Base-by-base conservation (phyloP, 2,329 filamentous ascomycete genomes). In the Leptoxyphium fumago region DNA sequence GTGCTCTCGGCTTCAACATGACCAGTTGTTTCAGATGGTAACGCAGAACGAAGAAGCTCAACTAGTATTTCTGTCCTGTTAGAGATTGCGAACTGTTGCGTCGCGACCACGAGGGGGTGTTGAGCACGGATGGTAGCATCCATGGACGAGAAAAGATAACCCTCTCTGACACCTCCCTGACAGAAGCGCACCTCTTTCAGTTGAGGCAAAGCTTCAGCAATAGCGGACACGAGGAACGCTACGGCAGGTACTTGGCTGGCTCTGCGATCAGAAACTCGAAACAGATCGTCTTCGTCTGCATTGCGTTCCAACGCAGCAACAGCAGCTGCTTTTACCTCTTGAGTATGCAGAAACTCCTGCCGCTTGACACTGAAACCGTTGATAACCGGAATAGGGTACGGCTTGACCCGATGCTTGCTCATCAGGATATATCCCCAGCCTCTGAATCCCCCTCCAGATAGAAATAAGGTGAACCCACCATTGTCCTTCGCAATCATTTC, bases 351-450 rank as follows among this genome's bases (percentile, higher is more conserved):
- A 55, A 94, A 93, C 2, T 74, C 67, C 2, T 66, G 57, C 10
- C 75, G 74, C 0, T 71, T 61, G 1, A 80, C 83, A 8, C 70
- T 75, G 62, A 91, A 94, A 2, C 83, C 80, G 48, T 87, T 88
- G 60, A 91, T 81, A 15, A 82, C 79, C 0, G 85, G 77, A 21
- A 94, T 82, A 0, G 88, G 88, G 59, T 94, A 95, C 0, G 85
- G 85, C 43, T 73, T 68, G 38, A 85, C 74, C 5, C 69, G 63
- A 54, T 89, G 83, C 51, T 76, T 74, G 58, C 82, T 79, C 82
- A 94, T 88, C 43, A 94, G 71, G 56, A 94, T 78, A 61, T 85
- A 93, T 6, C 87, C 88, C 70, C 93, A 94, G 13, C 88, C 88
- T 30, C 88, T 72, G 58, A 94, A 94, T 0, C 88, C 88, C 18